phyloP scores from a whole-genome alignment of 2,329 filamentous ascomycete species.

The Sordariomycetes sp. region DNA sequence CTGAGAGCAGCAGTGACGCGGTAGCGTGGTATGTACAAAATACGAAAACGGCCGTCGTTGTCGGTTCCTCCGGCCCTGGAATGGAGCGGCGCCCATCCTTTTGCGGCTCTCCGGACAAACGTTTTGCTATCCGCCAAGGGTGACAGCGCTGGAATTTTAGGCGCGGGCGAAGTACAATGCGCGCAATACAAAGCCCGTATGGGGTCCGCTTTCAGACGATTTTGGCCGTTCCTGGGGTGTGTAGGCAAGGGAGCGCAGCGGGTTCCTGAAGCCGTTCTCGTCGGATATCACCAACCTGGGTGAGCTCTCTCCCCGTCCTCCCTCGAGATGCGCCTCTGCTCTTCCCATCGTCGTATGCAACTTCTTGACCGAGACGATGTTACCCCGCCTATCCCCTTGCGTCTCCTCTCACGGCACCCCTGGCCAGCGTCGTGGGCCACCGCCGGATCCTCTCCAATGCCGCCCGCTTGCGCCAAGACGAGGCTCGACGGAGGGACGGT shows the following conservation, averaged over 20 bases:
- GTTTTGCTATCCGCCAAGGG: too few species aligned
- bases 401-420: background rate
- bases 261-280: background rate
- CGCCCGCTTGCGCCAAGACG: background rate
- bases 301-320: background rate
- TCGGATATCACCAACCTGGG: background rate
- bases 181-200: too few species aligned
- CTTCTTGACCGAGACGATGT: background rate
- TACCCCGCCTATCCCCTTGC: background rate
- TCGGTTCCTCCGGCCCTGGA: too few species aligned
- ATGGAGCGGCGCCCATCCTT: too few species aligned
- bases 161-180: too few species aligned
- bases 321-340: background rate
- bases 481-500: background rate
- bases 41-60: too few species aligned
- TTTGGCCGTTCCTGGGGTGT: too few species aligned
- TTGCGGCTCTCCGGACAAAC: too few species aligned
- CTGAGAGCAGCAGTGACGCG: too few species aligned
- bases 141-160: too few species aligned
- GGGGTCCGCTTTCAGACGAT: too few species aligned
- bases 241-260: background rate
- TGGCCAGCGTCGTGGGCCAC: background rate
- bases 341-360: background rate
- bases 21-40: too few species aligned
- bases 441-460: background rate